A percentile compares a stretch with the other conserved stretches of the same genome.
These are phyloP conservation scores for Setaria italica DNA, from an alignment of 202 grass and related monocot species.

Conservation along the genomic window DNA sequence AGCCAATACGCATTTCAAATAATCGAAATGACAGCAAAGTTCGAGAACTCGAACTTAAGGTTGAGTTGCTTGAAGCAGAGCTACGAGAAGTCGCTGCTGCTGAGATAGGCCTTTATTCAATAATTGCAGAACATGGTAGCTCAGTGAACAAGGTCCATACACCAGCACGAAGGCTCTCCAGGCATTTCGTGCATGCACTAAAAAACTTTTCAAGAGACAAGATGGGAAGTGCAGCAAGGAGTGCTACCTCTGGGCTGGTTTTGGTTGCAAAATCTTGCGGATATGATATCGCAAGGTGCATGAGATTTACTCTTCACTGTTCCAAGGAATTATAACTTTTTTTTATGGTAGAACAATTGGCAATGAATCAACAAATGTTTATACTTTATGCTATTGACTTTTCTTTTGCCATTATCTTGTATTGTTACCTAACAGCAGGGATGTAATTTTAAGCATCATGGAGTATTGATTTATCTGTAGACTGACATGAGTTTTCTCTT, in stretches of 20 bases:
- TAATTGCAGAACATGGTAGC: conserved; percentile 90
- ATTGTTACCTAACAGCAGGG: conserved; percentile 18
- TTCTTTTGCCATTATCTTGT: conserved; percentile 13
- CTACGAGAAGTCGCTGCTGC: conserved; percentile 82
- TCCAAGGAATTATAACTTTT: conserved; percentile 21
- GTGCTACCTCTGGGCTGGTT: conserved; percentile 86
- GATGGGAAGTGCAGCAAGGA: conserved; percentile 81
- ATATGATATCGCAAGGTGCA: conserved; percentile 93
- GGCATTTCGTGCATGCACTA: conserved; percentile 73
- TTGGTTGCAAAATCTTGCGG: conserved; percentile 90
- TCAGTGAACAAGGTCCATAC: conserved; percentile 97
- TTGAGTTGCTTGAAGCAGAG: conserved; percentile 90
- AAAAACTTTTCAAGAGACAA: conserved; percentile 76
- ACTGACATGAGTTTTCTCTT: conserved; percentile 31
- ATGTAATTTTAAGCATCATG: neutral
- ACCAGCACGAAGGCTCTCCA: conserved; percentile 85
- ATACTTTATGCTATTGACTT: neutral
- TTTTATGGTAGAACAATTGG: conserved; percentile 24
- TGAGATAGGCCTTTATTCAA: conserved; percentile 91
- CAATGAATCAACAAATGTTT: conserved; percentile 2
- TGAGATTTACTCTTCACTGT: conserved; percentile 36
- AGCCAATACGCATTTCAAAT: conserved; percentile 73
- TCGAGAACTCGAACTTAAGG: conserved; percentile 75
- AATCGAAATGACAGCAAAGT: conserved; percentile 74
- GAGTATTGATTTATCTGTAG: conserved; percentile 27